Percentiles rank a stretch among this genome's conserved stretches.
Evolutionary conservation across 2,329 filamentous ascomycete species (phyloP).

Genomic region (Coniochaeta sp.): DNA sequence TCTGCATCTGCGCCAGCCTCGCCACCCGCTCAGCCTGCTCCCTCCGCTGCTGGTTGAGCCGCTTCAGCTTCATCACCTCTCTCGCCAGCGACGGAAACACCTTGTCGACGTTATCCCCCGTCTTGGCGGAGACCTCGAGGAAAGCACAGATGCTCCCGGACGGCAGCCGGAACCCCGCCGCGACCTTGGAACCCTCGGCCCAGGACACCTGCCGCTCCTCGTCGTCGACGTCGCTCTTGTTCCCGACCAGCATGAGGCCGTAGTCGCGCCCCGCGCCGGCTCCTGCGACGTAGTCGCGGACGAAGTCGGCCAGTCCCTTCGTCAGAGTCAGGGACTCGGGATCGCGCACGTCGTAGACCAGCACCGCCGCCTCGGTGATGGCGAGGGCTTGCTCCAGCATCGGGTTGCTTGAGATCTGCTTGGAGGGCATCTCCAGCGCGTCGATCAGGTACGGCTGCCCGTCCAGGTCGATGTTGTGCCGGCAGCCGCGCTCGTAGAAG

Average conservation of each 20-base stretch:
- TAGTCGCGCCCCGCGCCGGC: constrained; percentile 14
- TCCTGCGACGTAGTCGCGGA: constrained; percentile 9
- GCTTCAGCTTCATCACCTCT: constrained; percentile 23
- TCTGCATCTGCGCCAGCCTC: constrained; percentile 1
- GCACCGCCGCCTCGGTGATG: constrained; percentile 31
- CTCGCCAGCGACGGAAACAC: constrained; percentile 24
- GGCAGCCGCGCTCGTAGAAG: constrained; percentile 22
- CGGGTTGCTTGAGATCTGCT: constrained; percentile 21
- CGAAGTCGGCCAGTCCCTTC: constrained; percentile 15
- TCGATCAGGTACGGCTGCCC: constrained; percentile 23
- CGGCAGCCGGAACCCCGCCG: constrained; percentile 8
- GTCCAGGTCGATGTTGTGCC: constrained; percentile 24
- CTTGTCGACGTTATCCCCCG: constrained; percentile 25
- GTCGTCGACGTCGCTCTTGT: constrained; percentile 24
- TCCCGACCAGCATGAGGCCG: constrained; percentile 25
- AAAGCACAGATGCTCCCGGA: constrained; percentile 10
- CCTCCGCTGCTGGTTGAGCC: constrained; percentile 14
- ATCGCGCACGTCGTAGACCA: constrained; percentile 25
- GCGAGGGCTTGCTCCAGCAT: constrained; percentile 27
- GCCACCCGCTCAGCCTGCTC: constrained; percentile 12
- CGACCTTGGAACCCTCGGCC: constrained; percentile 20
- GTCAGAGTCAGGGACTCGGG: constrained; percentile 18
- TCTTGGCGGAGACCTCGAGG: constrained; percentile 25
- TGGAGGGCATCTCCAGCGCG: constrained; percentile 26
- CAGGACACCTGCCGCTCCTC: constrained; percentile 21